Evolutionary conservation across 2,329 filamentous ascomycete genomes (phyloP), one percentile per base, ranked within the genome.

Genomic region (Fusarium metavorans): DNA sequence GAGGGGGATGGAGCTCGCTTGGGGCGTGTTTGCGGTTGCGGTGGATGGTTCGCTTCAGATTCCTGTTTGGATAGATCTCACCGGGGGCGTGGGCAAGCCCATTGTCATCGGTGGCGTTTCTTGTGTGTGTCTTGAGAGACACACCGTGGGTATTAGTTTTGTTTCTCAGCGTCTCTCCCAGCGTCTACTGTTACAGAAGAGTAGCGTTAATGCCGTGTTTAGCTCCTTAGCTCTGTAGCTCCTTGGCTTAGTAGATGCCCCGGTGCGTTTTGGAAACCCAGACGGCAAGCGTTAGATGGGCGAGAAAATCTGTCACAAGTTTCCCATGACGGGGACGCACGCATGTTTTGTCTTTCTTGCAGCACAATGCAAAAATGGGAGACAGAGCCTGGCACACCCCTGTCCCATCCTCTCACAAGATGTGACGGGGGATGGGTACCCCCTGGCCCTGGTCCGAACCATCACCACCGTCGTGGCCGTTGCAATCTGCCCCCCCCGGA

Each of bases 381-480:
- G 30, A 32, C 9, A 32, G 25, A 27, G 30, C 30, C 56, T 50
- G 50, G 18, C 60, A 23, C 10, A 32, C 41, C 39, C 41, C 41
- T 43, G 41, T 43, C 41, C 61, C 54, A 32, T 54, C 56, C 69
- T 59, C 62, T 70, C 64, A 59, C 63, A 65, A 73, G 70, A 73
- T 73, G 66, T 56, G 67, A 70, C 70, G 57, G 45, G 70, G 56
- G 37, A 67, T n/a, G 54, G 43, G 13, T 14, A 18, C 54, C 62
- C 66, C 66, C 71, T 73, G 66, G 66, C 64, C 68, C 64, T 75
- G 67, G 73, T 63, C 73, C 73, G 72, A 76, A 76, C 74, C 75
- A 79, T 78, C 70, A 78, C 68, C 72, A 78, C 77, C 77, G 77
- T 71, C 73, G 77, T 73, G 67, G 76, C 77, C 77, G 77, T 79